phyloP scores from a whole-genome alignment of 352 stramenopile species.

The Phytophthora boehmeriae region DNA sequence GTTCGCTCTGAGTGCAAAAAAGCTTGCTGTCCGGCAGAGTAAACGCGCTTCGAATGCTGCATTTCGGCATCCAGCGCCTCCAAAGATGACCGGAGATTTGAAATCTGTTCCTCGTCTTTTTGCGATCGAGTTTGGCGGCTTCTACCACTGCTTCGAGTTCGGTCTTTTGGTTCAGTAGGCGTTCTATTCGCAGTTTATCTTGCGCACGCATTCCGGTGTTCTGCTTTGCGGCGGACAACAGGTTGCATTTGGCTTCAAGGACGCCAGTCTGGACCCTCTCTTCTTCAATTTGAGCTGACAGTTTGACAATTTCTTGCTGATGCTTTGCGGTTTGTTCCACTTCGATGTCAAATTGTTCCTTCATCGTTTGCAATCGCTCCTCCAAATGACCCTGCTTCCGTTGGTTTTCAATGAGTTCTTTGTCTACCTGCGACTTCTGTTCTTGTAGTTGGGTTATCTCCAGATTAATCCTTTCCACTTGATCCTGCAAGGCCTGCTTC shows the following conservation, averaged over 20 bases:
- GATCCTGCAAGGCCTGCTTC: conserved; percentile 39
- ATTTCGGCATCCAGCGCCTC: conserved; percentile 77
- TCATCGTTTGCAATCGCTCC: conserved; percentile 57
- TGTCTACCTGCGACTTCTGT: conserved; percentile 47
- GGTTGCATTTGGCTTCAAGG: conserved; percentile 69
- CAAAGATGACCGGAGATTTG: conserved; percentile 62
- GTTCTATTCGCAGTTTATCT: conserved; percentile 82
- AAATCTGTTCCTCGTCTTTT: conserved; percentile 78
- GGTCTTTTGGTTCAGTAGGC: conserved; percentile 79
- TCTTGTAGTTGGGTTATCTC: conserved; percentile 42
- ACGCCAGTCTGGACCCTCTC: conserved; percentile 65
- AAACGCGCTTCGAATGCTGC: conserved; percentile 83
- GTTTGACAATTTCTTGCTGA: conserved; percentile 42
- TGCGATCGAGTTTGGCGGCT: conserved; percentile 52
- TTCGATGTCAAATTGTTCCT: conserved; percentile 69
- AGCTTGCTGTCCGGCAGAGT: conserved; percentile 75
- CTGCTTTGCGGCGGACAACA: conserved; percentile 71
- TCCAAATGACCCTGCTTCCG: conserved; percentile 58
- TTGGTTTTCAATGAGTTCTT: conserved; percentile 53
- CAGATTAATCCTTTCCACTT: conserved; percentile 34
- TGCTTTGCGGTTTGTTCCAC: conserved; percentile 45
- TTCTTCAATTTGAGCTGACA: conserved; percentile 56
- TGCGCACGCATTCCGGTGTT: conserved; percentile 79
- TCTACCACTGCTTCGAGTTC: conserved; percentile 75
- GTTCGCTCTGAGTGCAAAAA: conserved; percentile 75